A percentile compares a stretch with the other conserved stretches of the same genome.
These are phyloP conservation scores for Calendula officinalis DNA, from an alignment of 129 eudicot genomes.

Conservation along the genomic window DNA sequence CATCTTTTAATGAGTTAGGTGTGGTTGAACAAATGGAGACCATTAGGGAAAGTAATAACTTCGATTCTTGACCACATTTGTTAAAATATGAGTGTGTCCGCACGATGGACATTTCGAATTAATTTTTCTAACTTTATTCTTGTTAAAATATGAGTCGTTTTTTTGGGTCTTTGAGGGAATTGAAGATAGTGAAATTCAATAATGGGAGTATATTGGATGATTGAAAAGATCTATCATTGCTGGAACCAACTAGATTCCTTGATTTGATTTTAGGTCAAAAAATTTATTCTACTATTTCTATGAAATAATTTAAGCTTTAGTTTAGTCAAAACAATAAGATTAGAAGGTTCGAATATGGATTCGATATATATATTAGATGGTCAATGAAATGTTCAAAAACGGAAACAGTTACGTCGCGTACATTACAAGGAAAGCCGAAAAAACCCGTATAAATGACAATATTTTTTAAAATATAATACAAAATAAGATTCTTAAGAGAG, in stretches of 20 bases:
- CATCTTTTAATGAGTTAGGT: neutral
- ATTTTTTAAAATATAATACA: no score
- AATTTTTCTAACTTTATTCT: neutral
- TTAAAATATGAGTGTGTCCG: no score
- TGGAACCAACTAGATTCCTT: slow-evolving; percentile 24
- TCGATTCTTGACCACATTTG: neutral
- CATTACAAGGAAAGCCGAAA: no score
- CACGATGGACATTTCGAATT: neutral
- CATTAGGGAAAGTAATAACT: neutral
- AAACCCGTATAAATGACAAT: no score
- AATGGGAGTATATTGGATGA: slow-evolving; percentile 2
- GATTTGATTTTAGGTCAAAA: neutral
- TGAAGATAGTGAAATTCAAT: slow-evolving; percentile 11
- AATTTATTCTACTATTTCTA: no score
- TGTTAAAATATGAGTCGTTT: neutral
- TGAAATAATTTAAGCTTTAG: no score
- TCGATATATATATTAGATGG: no score
- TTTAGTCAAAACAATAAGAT: no score
- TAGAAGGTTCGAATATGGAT: no score
- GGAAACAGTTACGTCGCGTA: no score
- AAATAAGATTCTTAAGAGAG: no score
- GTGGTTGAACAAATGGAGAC: slow-evolving; percentile 1
- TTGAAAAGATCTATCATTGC: slow-evolving; percentile 15
- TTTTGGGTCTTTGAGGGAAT: neutral
- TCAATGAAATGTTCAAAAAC: no score